Evolutionary conservation across 208 protist genomes (phyloP), one percentile per base, ranked within the genome.

Genomic region (Acanthamoeba royreba): DNA sequence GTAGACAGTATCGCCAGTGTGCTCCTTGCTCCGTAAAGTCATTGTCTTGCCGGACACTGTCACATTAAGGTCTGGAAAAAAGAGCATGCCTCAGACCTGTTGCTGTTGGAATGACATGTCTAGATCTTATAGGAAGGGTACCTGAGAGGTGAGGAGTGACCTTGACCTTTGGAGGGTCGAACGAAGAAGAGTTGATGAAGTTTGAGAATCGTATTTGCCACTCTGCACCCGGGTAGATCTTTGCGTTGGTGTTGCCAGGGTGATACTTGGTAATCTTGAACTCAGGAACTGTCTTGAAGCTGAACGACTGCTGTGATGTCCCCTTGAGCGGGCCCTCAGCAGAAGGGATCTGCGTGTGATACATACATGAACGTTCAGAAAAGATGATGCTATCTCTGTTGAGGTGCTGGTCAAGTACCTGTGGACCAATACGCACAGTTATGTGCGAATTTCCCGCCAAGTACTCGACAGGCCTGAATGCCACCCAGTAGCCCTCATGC

Each of bases 141-240:
- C 52, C 88, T 43, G 61, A 43, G 28, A 93, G 88, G 28, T 13
- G 45, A 33, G 88, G 88, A 47, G 55, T 81, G 8, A 93, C 88
- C 13, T 22, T 79, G 52, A 93, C 81, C 47, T 74, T 81, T 35
- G 43, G 31, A 31, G 11, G 25, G 66, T 93, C 61, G 19, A 93
- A 13, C 38, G 88, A 61, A 9, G 1, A 7, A 25, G 40, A 17
- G 42, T 55, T 22, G n/a, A 93, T 1, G 25, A 40, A n/a, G 52
- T 93, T 93, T n/a, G 63, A 83, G 69, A 93, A 93, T n/a, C 88
- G 88, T 40, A 93, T 35, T 8, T 22, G 28, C 88, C 88, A 93
- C 33, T 74, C 63, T 31, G 88, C 88, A 55, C 58, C 81, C 19
- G 88, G 88, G 45, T 93, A 93, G 88, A 93, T 93, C 88, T 93